These are phyloP conservation scores for Chenopodium album DNA, from an alignment of 148 eudicot species.

Conservation along the genomic window DNA sequence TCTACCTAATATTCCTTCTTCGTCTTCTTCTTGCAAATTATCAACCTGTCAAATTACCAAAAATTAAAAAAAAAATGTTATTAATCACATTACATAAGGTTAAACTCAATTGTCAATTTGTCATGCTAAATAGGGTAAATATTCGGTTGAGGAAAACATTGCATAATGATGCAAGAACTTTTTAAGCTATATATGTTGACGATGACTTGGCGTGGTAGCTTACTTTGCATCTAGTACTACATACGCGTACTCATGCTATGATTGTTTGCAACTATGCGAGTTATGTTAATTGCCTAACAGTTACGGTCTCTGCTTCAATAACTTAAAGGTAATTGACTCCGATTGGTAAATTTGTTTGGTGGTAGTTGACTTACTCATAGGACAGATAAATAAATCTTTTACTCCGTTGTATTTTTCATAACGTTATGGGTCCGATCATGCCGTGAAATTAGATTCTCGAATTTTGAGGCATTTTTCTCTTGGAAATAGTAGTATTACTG, in stretches of 20 bases:
- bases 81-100: background rate
- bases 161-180: background rate
- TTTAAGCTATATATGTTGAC: background rate
- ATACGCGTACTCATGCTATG: too few species aligned
- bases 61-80: background rate
- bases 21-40: constrained; percentile 48
- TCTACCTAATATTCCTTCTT: constrained; percentile 36
- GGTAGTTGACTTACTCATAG: background rate
- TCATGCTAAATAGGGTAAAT: constrained; percentile 5
- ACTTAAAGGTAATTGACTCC: too few species aligned
- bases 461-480: too few species aligned
- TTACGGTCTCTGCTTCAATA: too few species aligned
- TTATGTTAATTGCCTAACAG: too few species aligned
- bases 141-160: background rate
- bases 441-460: too few species aligned
- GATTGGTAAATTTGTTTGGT: background rate
- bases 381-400: background rate
- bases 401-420: too few species aligned
- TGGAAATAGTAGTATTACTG: too few species aligned
- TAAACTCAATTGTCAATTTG: background rate
- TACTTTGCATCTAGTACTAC: too few species aligned
- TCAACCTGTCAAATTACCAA: constrained; percentile 42
- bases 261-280: too few species aligned
- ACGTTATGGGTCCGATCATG: too few species aligned
- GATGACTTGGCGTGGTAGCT: too few species aligned